Evolutionary conservation across 495 filamentous ascomycete species (phyloP), one percentile per base, ranked within the genome.

Genomic region (Xylaria grammica): DNA sequence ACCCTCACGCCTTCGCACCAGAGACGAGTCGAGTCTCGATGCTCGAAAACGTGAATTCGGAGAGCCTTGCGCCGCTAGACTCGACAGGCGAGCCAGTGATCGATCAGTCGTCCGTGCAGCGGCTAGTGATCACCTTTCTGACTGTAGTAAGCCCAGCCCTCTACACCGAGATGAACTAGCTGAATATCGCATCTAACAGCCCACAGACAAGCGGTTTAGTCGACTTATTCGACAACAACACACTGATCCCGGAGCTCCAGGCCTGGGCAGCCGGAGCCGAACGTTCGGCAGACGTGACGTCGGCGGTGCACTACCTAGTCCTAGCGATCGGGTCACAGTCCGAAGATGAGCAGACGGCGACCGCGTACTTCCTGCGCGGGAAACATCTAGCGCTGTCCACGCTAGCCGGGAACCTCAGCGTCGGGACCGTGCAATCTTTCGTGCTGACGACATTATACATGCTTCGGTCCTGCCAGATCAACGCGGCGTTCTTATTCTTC

Each of bases 21-120:
- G 86, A 89, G 65, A 88, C 84, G 9, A 83, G 83, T 26, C 82
- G 87, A 15, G 85, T 90, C 68, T 86, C 85, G 2, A 87, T 89
- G 74, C 73, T 87, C n/a, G 88, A 90, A 64, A 82, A 80, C 63
- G 67, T 71, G 22, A 60, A 66, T 36, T 68, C 71, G 17, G 50
- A 69, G 20, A 51, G 61, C 3, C 51, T 60, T 20, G 36, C 72
- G 40, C 34, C 55, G 26, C 29, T 60, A 36, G 42, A 60, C 50
- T 2, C 29, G 4, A 60, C 56, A n/a, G 56, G 51, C 11, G 70
- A 69, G 11, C 75, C 73, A 15, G 15, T 52, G 20, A 67, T 77
- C 30, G 65, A 70, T 9, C 17, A 53, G 9, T 30, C 57, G 8
- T 20, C 19, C 17, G 63, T 69, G 20, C 64, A 63, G 15, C 49